phyloP scores from a whole-genome alignment of 305 asterid genomes.

The Caryopteris hybrid region DNA sequence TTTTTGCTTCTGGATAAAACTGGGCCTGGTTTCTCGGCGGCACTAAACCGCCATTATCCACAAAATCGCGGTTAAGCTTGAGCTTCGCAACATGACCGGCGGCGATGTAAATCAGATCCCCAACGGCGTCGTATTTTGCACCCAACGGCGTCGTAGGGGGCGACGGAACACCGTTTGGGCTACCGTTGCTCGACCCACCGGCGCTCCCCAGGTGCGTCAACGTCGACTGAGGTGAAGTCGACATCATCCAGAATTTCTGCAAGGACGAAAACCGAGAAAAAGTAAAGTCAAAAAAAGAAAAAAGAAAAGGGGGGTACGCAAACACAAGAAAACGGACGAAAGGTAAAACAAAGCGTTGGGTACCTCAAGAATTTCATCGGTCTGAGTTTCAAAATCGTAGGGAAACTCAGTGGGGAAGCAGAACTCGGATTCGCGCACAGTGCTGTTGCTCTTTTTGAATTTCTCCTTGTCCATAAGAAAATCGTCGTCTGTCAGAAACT shows the following conservation, averaged over 20 bases:
- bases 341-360: neutral
- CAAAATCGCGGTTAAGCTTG: constrained; percentile 28
- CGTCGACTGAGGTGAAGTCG: constrained; percentile 57
- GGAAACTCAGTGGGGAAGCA: constrained; percentile 43
- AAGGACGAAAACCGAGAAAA: neutral
- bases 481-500: constrained; percentile 32
- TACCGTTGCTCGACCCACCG: constrained; percentile 36
- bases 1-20: neutral
- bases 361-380: constrained; percentile 36
- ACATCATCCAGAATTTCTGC: constrained; percentile 33
- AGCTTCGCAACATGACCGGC: constrained; percentile 49
- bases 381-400: constrained; percentile 15
- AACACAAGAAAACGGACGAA: no score
- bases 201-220: constrained; percentile 30
- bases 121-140: constrained; percentile 28
- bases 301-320: neutral
- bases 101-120: constrained; percentile 49
- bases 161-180: constrained; percentile 27
- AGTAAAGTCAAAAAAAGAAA: neutral
- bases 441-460: neutral
- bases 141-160: constrained; percentile 25
- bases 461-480: constrained; percentile 20
- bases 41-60: neutral
- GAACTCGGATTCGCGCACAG: constrained; percentile 10
- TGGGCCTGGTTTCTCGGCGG: constrained; percentile 6